Evolutionary conservation across 192 early-diverging fungal species (phyloP).

Genomic region (Coemansia sp.): DNA sequence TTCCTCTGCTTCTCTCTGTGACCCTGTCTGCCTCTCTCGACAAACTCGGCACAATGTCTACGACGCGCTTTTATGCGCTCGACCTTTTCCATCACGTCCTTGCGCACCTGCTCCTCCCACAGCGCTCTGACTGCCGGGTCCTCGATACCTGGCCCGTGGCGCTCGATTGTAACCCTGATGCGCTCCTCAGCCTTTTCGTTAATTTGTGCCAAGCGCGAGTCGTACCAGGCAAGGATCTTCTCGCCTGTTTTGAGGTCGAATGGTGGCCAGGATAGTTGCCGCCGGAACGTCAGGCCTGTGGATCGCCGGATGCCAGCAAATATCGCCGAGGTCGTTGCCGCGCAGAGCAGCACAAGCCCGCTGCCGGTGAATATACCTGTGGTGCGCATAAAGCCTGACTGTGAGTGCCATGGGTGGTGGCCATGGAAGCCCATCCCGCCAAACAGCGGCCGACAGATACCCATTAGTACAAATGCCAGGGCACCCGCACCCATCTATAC

Average conservation of each 20-base stretch:
- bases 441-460: conserved; percentile 2
- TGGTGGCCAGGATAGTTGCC: conserved; percentile 9
- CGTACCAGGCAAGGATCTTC: conserved; percentile 30
- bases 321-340: conserved; percentile 12
- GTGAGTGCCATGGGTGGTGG: neutral
- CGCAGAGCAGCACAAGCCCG: no score
- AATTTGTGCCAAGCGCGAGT: conserved; percentile 17
- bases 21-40: conserved; percentile 1
- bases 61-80: conserved; percentile 13
- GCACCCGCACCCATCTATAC: no score
- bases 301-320: conserved; percentile 33
- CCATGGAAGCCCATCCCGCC: no score
- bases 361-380: conserved; percentile 11
- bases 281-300: conserved; percentile 32
- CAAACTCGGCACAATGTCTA: conserved; percentile 2
- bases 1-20: neutral
- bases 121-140: conserved; percentile 14
- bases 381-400: neutral
- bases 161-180: conserved; percentile 1
- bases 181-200: conserved; percentile 16
- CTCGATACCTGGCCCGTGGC: conserved; percentile 7
- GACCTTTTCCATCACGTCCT: conserved; percentile 20
- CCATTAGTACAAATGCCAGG: neutral
- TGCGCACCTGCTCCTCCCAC: conserved; percentile 34
- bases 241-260: conserved; percentile 8